phyloP scores from a whole-genome alignment of 805 yeast genomes.

The Nakazawaea anatomiae region DNA sequence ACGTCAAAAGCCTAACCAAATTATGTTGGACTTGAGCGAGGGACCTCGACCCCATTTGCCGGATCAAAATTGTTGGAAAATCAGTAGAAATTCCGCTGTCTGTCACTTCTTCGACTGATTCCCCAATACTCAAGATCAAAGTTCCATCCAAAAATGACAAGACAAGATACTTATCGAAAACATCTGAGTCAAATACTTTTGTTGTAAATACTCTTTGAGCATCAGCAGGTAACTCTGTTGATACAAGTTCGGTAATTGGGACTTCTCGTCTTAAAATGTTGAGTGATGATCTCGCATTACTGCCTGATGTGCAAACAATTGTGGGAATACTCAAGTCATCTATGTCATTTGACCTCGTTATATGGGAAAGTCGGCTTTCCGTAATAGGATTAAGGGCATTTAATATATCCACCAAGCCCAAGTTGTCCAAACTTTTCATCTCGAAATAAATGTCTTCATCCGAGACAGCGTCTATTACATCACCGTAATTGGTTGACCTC shows the following conservation, averaged over 20 bases:
- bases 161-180: conserved; percentile 57
- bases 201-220: conserved; percentile 65
- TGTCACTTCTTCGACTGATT: conserved; percentile 67
- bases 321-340: conserved; percentile 32
- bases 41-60: conserved; percentile 57
- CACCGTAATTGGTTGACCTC: conserved; percentile 28
- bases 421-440: conserved; percentile 41
- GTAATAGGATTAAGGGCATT: conserved; percentile 50
- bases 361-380: conserved; percentile 29
- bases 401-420: conserved; percentile 49
- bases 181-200: conserved; percentile 35
- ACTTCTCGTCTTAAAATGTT: conserved; percentile 52
- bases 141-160: conserved; percentile 64
- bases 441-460: conserved; percentile 17
- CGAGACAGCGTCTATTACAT: conserved; percentile 20
- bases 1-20: conserved; percentile 58
- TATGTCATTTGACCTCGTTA: conserved; percentile 14
- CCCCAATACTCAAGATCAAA: conserved; percentile 71
- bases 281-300: conserved; percentile 38
- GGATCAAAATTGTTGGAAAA: conserved; percentile 61
- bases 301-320: conserved; percentile 36
- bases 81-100: conserved; percentile 49
- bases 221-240: conserved; percentile 67
- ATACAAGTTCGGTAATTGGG: conserved; percentile 54
- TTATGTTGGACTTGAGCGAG: conserved; percentile 67